Evolutionary conservation across 352 stramenopile species (phyloP).

Genomic region (Globisporangium spiculum): DNA sequence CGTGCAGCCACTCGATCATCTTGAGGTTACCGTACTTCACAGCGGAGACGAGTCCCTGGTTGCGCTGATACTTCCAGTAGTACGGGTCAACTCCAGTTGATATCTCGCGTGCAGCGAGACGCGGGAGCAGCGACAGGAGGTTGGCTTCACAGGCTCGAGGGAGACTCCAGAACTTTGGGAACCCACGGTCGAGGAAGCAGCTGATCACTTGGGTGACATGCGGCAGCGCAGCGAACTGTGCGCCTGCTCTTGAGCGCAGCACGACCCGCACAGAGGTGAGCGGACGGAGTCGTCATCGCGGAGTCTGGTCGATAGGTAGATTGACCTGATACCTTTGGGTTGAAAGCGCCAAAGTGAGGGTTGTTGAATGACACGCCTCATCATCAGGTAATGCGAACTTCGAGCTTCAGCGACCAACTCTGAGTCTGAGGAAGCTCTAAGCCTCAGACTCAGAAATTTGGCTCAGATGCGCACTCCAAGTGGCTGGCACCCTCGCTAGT

Average conservation of each 20-base stretch:
- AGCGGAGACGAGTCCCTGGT: background rate
- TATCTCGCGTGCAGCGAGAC: background rate
- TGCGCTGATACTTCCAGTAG: background rate
- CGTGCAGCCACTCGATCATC: slow-evolving; percentile 7
- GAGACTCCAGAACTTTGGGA: background rate
- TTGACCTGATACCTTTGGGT: no score
- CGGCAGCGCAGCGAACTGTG: background rate
- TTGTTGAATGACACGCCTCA: no score
- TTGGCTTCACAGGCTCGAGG: background rate
- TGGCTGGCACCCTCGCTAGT: no score
- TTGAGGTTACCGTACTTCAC: background rate
- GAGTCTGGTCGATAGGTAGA: no score
- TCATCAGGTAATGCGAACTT: no score
- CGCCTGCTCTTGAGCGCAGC: background rate
- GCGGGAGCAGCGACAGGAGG: background rate
- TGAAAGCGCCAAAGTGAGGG: no score
- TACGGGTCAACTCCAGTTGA: background rate
- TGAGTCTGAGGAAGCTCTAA: no score
- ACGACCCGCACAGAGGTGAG: background rate
- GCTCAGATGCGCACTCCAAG: no score
- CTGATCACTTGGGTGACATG: background rate
- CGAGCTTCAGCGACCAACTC: no score
- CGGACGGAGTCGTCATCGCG: no score
- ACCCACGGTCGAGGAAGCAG: background rate
- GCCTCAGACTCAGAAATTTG: no score